A percentile compares a stretch with the other conserved stretches of the same genome.
phyloP scores from a whole-genome alignment of 2,329 filamentous ascomycete species.

The Trichoderma arundinaceum region DNA sequence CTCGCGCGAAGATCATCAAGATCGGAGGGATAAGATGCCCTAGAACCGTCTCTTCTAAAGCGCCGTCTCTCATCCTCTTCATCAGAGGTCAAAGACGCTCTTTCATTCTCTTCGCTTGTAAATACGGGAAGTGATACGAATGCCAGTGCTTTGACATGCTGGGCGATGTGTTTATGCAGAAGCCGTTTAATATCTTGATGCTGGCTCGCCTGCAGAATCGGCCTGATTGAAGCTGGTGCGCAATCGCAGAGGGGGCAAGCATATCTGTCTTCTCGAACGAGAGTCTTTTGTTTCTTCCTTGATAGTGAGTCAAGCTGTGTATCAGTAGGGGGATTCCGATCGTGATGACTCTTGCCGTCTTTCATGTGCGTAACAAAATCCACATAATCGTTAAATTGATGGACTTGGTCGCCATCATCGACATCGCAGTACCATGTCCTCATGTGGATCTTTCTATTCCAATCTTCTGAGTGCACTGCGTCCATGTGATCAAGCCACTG shows the following conservation, averaged over 20 bases:
- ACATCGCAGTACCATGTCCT: conserved; percentile 6
- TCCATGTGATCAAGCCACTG: conserved; percentile 3
- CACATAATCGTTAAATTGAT: not conserved
- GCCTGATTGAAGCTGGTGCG: not conserved
- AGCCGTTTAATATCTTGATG: not conserved
- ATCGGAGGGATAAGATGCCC: not conserved
- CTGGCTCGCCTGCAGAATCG: not conserved
- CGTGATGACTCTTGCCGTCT: not conserved
- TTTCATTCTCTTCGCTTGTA: not conserved
- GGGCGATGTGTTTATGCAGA: not conserved
- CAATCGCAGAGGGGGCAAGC: conserved; percentile 2
- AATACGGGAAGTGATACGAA: not conserved
- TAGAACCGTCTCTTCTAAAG: not conserved
- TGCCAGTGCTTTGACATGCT: not conserved
- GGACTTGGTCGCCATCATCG: not conserved
- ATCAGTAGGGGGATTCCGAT: not conserved
- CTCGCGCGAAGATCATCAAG: not conserved
- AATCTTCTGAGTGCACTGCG: not conserved
- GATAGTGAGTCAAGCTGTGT: not conserved
- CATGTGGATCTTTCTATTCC: conserved; percentile 7
- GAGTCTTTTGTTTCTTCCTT: not conserved
- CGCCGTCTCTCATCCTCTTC: not conserved
- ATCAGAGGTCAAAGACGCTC: not conserved
- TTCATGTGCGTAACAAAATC: conserved; percentile 4
- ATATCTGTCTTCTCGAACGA: not conserved